phyloP scores from a whole-genome alignment of 257 asterid genomes.

The Verbena officinalis region DNA sequence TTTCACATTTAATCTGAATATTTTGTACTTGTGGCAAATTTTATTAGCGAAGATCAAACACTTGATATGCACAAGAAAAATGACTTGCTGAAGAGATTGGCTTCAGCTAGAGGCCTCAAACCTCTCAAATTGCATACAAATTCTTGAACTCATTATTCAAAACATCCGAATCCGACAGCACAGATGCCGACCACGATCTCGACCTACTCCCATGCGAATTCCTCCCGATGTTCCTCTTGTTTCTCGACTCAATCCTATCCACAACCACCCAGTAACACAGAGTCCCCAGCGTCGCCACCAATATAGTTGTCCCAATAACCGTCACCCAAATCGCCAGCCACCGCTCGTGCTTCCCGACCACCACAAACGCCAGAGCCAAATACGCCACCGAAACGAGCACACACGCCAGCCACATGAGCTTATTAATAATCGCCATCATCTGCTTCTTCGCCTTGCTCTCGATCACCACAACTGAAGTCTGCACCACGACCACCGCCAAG shows the following conservation, averaged over 20 bases:
- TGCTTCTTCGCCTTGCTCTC: slow-evolving; percentile 60
- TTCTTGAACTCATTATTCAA: slow-evolving; percentile 59
- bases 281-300: slow-evolving; percentile 48
- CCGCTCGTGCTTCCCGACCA: slow-evolving; percentile 43
- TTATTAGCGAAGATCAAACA: too few relatives aligned
- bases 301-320: slow-evolving; percentile 41
- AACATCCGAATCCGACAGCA: slow-evolving; percentile 62
- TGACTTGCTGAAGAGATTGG: too few relatives aligned
- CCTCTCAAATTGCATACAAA: slow-evolving; percentile 74
- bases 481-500: slow-evolving; percentile 60
- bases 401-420: slow-evolving; percentile 62
- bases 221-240: slow-evolving; percentile 33
- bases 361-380: slow-evolving; percentile 50
- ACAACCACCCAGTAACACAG: slow-evolving; percentile 55
- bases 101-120: too few relatives aligned
- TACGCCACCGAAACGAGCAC: slow-evolving; percentile 52
- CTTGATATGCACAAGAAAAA: too few relatives aligned
- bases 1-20: too few relatives aligned
- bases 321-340: slow-evolving; percentile 54
- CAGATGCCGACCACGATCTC: slow-evolving; percentile 51
- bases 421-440: slow-evolving; percentile 60
- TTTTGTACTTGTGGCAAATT: too few relatives aligned
- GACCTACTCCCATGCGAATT: slow-evolving; percentile 40
- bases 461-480: slow-evolving; percentile 53
- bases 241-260: slow-evolving; percentile 44